These are phyloP conservation scores for Myriosclerotinia scirpicola DNA, from an alignment of 2,329 filamentous ascomycete genomes.

Conservation along the genomic window DNA sequence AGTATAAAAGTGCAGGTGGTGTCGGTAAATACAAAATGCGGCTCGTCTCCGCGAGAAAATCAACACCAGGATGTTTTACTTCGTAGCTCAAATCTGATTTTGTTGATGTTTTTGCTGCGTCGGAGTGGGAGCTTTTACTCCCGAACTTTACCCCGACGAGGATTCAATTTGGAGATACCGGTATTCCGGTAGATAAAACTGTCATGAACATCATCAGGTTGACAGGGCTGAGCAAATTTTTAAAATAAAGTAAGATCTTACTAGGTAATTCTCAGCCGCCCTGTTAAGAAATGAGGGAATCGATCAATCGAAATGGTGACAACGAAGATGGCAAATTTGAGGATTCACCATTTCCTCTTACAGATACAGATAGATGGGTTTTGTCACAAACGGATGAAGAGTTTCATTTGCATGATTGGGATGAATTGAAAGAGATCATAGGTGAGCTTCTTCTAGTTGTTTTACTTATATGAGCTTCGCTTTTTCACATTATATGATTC, in stretches of 20 bases:
- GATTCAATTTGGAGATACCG: background rate
- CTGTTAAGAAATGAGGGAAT: conserved; percentile 7
- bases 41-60: background rate
- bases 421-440: conserved; percentile 67
- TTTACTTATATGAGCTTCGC: background rate
- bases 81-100: background rate
- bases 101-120: conserved; percentile 1
- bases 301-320: conserved; percentile 4
- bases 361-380: conserved; percentile 57
- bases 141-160: conserved; percentile 20
- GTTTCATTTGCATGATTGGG: conserved; percentile 72
- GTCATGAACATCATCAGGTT: conserved; percentile 5
- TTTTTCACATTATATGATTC: background rate
- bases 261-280: conserved; percentile 23
- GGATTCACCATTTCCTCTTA: conserved; percentile 56
- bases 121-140: conserved; percentile 12
- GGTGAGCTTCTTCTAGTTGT: conserved; percentile 44
- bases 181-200: background rate
- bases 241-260: conserved; percentile 14
- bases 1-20: background rate
- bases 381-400: conserved; percentile 66
- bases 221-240: conserved; percentile 23
- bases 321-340: conserved; percentile 15
- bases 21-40: background rate
- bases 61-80: background rate